Percentiles rank a stretch among this genome's conserved stretches.
These are phyloP conservation scores for Panicum miliaceum DNA, from an alignment of 176 grass and related monocot species.

Conservation along the genomic window DNA sequence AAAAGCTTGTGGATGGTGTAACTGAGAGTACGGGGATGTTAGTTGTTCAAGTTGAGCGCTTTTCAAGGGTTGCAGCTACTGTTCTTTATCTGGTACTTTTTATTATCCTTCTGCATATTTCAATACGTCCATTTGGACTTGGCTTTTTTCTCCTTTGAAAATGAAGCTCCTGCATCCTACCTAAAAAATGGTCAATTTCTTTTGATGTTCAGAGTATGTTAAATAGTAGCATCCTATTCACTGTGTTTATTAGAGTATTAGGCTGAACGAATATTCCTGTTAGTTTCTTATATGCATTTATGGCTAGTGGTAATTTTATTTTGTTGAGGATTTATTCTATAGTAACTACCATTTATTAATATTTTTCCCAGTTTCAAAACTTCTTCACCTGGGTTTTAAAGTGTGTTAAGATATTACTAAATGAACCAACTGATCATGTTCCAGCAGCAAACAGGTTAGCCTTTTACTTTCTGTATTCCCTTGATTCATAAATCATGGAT, in stretches of 20 bases:
- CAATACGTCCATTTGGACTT: not conserved
- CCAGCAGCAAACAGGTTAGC: slow-evolving; percentile 72
- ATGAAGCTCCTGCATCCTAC: slow-evolving; percentile 13
- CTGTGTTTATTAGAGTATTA: slow-evolving; percentile 16
- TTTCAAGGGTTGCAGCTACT: slow-evolving; percentile 76
- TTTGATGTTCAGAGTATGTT: not conserved
- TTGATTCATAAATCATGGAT: slow-evolving; percentile 33
- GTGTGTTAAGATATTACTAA: slow-evolving; percentile 84
- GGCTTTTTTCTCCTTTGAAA: not conserved
- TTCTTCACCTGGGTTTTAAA: slow-evolving; percentile 96
- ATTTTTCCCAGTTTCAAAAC: slow-evolving; percentile 88
- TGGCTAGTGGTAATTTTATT: slow-evolving; percentile 17
- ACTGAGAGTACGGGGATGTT: slow-evolving; percentile 88
- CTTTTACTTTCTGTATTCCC: slow-evolving; percentile 1
- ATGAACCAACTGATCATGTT: slow-evolving; percentile 83
- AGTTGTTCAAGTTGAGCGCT: slow-evolving; percentile 86
- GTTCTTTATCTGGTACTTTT: slow-evolving; percentile 76
- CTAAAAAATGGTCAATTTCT: slow-evolving; percentile 14
- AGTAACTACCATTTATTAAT: slow-evolving; percentile 47
- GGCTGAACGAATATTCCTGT: not conserved
- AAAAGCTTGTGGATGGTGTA: slow-evolving; percentile 84
- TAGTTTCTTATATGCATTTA: too few species aligned
- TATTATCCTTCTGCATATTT: slow-evolving; percentile 29
- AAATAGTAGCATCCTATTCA: not conserved
- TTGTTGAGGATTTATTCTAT: slow-evolving; percentile 40